Conservation (phyloP, 495 filamentous ascomycete genomes). For the Amniculicola lignicola region DNA sequence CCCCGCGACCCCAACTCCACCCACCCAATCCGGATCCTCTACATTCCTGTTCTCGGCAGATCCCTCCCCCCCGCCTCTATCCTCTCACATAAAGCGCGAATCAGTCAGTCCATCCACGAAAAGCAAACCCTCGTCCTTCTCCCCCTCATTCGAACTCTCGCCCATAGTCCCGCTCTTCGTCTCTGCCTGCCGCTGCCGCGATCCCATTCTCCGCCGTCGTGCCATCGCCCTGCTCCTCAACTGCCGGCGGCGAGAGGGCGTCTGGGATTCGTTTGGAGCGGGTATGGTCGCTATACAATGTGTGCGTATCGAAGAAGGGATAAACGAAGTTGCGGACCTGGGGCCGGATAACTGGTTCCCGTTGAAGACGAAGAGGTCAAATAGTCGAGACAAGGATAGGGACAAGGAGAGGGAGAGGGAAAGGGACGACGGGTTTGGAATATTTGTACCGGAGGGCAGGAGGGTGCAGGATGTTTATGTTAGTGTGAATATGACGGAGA, state of each 20-base stretch:
- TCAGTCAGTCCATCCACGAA: background rate
- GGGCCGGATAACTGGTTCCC: slow-evolving; percentile 26
- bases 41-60: slow-evolving; percentile 13
- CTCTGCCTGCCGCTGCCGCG: slow-evolving; percentile 30
- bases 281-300: slow-evolving; percentile 25
- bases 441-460: slow-evolving; percentile 1
- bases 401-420: background rate
- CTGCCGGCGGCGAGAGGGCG: slow-evolving; percentile 30
- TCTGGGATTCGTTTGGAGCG: slow-evolving; percentile 32
- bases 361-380: slow-evolving; percentile 1
- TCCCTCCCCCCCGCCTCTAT: background rate
- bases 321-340: slow-evolving; percentile 8
- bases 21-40: background rate
- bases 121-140: slow-evolving; percentile 22
- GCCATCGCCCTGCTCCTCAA: slow-evolving; percentile 26
- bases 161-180: slow-evolving; percentile 33
- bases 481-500: slow-evolving; percentile 22
- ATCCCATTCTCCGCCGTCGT: slow-evolving; percentile 27
- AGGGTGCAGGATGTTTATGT: slow-evolving; percentile 27
- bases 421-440: background rate
- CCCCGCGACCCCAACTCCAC: slow-evolving; percentile 2
- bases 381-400: background rate
- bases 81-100: background rate
- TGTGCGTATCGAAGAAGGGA: slow-evolving; percentile 32
- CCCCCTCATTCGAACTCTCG: slow-evolving; percentile 34